Evolutionary conservation across 2,329 filamentous ascomycete genomes (phyloP), one percentile per base, ranked within the genome.

Genomic region (Penicillium brasilianum): DNA sequence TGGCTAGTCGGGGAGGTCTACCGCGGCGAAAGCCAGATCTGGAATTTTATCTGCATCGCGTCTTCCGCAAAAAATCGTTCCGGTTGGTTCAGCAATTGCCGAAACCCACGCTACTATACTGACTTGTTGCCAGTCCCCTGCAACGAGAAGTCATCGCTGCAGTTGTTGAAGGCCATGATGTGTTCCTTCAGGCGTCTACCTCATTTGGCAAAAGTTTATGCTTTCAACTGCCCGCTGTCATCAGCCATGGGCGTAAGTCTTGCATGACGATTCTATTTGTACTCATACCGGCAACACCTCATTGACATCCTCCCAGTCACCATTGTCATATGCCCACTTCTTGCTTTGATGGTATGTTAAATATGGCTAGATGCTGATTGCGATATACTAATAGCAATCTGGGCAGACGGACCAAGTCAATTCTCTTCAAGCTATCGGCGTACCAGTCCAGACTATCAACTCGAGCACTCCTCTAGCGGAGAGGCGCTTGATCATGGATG

Each of bases 171-270:
- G 90, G 92, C 16, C 84, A 93, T 64, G 94, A 98, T 88, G 90
- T 98, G 46, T 97, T 96, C 72, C 85, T 98, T 0, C 94, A 97
- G 77, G 94, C 94, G 22, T 81, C 81, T 2, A 83, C 81, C 4
- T 83, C 81, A 0, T 97, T 97, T 75, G 94, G 93, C 44, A 97
- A 97, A 77, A 96, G 92, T 72, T 77, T 97, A 56, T 97, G 94
- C 79, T 97, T 94, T 74, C 93, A 97, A 75, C 83, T 97, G 1
- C 93, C 93, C 9, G 93, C 93, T 25, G 88, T 97, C 34, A 88
- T 97, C 59, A 90, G 94, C 71, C 87, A 89, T 75, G 94, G 94
- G 66, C 92, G 91, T 93, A 80, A 72, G 88, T 85, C 71, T 66
- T 46, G 14, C 16, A 3, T 32, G 32, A 14, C 1, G 18, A 28